Base-by-base conservation (phyloP, 805 yeast genomes). In the Candida fluviatilis region DNA sequence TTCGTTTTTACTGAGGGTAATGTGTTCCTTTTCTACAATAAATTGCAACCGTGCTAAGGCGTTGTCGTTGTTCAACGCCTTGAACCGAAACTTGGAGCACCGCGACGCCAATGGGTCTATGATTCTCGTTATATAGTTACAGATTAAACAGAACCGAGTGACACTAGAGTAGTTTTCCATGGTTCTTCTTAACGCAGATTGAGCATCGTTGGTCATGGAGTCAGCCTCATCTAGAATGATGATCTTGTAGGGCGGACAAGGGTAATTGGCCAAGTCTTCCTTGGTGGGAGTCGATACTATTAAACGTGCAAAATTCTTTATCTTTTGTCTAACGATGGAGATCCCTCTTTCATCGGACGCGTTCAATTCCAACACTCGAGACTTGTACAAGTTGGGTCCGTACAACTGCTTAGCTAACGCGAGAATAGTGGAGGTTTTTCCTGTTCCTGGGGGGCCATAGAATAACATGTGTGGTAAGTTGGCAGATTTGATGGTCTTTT, bases 191-290 rank as follows among this genome's bases (percentile, higher is more conserved):
- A 93, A 70, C 1, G 99, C 99, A 39, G 89, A 78, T 57, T 93
- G 99, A 0, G 99, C 99, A 51, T 88, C 97, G 31, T 87, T 76
- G 7, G 99, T 93, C 97, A 93, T 93, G 10, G 96, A 87, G 60
- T 93, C 97, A 1, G 97, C 97, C 61, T 90, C 97, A 65, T 90
- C 97, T 38, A 93, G 64, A 31, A 93, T 86, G 46, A 93, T 84
- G 51, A 93, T 79, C 58, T 93, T 93, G 62, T 86, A 93, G 4
- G 98, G 97, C 1, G 99, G 98, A 56, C 98, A 91, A 2, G 98
- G 96, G 62, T 89, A 90, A 14, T 79, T 74, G 29, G 66, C 76
- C 36, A 75, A 60, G 50, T 84, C 93, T 29, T 80, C 82, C 12
- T 71, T 67, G 1, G 84, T 57, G 1, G 97, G 95, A 43, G 83